Evolutionary conservation across 164 flowering plant species (phyloP), one percentile per base, ranked within the genome.

Genomic region (Houttuynia cordata): DNA sequence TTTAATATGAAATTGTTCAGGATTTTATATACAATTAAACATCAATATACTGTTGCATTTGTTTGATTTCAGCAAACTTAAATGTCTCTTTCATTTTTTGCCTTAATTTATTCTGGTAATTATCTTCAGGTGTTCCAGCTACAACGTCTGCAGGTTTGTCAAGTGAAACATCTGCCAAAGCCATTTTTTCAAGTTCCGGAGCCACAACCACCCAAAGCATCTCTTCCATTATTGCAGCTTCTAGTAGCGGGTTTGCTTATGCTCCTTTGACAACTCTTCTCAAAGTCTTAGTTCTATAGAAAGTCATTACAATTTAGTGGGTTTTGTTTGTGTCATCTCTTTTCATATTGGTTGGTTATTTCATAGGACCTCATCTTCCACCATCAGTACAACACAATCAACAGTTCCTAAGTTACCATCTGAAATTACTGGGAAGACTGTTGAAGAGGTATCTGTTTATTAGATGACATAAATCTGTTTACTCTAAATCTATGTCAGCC

Each of bases 351-450:
- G 49, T 24, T 70, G 25, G 37, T 30, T 30, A 6, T 30, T 30
- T 30, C 37, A 30, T 61, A 87, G 98, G 71, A 73, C 81, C 41
- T 71, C 71, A 59, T 21, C 85, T 61, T 66, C 89, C 56, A 69
- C 82, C 64, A 70, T 67, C 42, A 78, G 66, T 49, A 41, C 83
- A 60, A 68, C 82, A 2, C 72, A 68, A 59, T 52, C 83, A 47
- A 50, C 80, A 58, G 63, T 82, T 51, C 99, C 95, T 30, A 93
- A 90, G 66, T 71, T 90, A 69, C 99, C 99, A 59, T 93, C 99
- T 63, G 97, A 88, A 74, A 88, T 93, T 54, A 86, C 84, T 39
- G 99, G 99, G 60, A 86, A 81, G 76, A 82, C 96, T 71, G 95
- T 90, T 65, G 99, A 88, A 65, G 99, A 93, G 97, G 99, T 90